Evolutionary conservation across 768 basidiomycete genomes (phyloP), one percentile per base, ranked within the genome.

Genomic region (Cytidiella melzeri): DNA sequence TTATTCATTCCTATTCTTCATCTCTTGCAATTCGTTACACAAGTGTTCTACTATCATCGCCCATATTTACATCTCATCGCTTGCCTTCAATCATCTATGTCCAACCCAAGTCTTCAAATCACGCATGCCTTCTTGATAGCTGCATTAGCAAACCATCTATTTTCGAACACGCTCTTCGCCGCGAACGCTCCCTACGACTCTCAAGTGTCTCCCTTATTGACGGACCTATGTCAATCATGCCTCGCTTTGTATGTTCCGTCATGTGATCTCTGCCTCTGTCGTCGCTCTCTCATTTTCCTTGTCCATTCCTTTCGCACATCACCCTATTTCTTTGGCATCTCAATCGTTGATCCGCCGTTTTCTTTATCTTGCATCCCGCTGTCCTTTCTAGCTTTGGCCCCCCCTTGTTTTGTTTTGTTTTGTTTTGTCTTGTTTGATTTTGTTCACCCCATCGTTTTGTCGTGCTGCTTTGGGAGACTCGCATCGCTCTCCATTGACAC

Each of bases 31-130:
- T 51, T 39, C 27, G 30, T n/a, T 36, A 30, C 48, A 47, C 52
- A 53, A 49, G 18, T 53, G 47, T 53, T 49, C 39, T 34, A 53
- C 46, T 49, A 53, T 21, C 42, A 48, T 41, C 47, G 18, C 24
- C 39, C 28, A 30, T 47, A 47, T 47, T 24, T 47, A n/a, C 15
- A 30, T 41, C 39, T 50, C 24, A 24, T 15, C 45, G 40, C 34
- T 24, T 45, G 43, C 20, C 45, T 52, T 19, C 27, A 13, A 7
- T 30, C 12, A 37, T 40, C 47, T 48, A 47, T 47, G 45, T 39
- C 20, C 30, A 19, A 9, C 23, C 9, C 23, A 5, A 21, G n/a
- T n/a, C n/a, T n/a, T n/a, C n/a, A n/a, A n/a, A n/a, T n/a, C n/a
- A n/a, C n/a, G n/a, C n/a, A n/a, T n/a, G n/a, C n/a, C n/a, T n/a